Conservation (phyloP, 2,329 filamentous ascomycete genomes). For the Fusarium sarcochroum region DNA sequence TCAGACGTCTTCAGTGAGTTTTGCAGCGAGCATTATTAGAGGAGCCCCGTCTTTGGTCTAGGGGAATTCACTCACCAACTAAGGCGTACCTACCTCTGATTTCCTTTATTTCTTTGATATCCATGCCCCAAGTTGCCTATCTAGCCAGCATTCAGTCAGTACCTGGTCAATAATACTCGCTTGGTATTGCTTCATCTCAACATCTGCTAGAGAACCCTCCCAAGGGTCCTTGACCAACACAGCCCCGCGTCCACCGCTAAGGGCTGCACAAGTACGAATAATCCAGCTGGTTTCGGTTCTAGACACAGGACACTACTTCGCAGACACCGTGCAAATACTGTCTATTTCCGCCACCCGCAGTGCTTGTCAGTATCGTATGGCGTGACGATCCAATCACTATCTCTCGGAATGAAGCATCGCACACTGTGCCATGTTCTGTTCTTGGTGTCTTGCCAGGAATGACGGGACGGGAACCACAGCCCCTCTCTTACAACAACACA, state of each 20-base stretch:
- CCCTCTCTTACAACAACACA: constrained; percentile 31
- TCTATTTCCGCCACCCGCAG: constrained; percentile 8
- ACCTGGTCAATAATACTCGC: not conserved
- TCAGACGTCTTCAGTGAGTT: constrained; percentile 26
- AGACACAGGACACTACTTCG: constrained; percentile 8
- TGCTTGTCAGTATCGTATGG: not conserved
- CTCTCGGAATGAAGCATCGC: not conserved
- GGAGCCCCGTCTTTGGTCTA: not conserved
- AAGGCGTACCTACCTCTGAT: not conserved
- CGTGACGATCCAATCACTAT: constrained; percentile 20
- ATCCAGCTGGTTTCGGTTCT: constrained; percentile 9
- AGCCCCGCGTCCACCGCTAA: constrained; percentile 23
- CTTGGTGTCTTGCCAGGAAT: constrained; percentile 9
- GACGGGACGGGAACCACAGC: constrained; percentile 21
- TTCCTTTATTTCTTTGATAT: not conserved
- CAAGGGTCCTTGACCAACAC: constrained; percentile 12
- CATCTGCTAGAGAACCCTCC: constrained; percentile 5
- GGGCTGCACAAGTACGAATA: constrained; percentile 3
- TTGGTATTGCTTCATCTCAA: constrained; percentile 16
- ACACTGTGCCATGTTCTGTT: constrained; percentile 26
- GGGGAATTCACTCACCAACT: not conserved
- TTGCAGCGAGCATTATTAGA: constrained; percentile 1
- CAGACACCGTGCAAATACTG: constrained; percentile 30
- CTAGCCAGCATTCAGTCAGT: not conserved
- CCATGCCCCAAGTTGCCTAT: not conserved